Evolutionary conservation across 768 basidiomycete species (phyloP), one percentile per base, ranked within the genome.

Genomic region (Termitomyces titanicus): DNA sequence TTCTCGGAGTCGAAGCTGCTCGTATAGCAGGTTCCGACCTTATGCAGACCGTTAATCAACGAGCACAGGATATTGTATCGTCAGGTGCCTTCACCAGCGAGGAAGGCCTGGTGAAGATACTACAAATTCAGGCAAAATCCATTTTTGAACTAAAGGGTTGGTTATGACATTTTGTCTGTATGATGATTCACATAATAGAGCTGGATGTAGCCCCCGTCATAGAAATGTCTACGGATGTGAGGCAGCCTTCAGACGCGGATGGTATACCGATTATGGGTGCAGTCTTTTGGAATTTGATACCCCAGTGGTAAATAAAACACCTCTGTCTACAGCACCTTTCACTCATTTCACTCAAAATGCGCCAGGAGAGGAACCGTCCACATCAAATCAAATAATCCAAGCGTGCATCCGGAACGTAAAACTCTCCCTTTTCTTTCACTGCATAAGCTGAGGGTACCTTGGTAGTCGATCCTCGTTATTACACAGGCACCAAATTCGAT

Each of bases 31-130:
- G 34, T 9, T 17, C 37, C 3, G 48, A 56, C 2, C 53, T 60
- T 33, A 11, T 25, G 0, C 24, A 38, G 12, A 52, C 59, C 17
- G 29, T 60, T 34, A 18, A 33, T 4, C 35, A 33, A 13, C 46
- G 53, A 20, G 59, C 55, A n/a, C 42, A 51, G n/a, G 27, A 54
- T 9, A 60, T 60, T 13, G 55, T 60, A 12, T 37, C 59, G 8
- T 54, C 59, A 11, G 59, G 59, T 43, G 59, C 53, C 24, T 60
- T 60, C 18, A 52, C 49, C 15, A 60, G 53, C n/a, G 52, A 51
- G 22, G 17, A 1, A 6, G 59, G 59, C 6, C 29, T 60, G 12
- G 33, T 25, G n/a, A 60, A 60, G 40, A 49, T 60, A 24, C 42
- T 60, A 3, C 38, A 25, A 20, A 22, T 48, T 7, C 59, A 60